Base-by-base conservation (phyloP, 169 alveolate genomes). In the Plasmodium gonderi region DNA sequence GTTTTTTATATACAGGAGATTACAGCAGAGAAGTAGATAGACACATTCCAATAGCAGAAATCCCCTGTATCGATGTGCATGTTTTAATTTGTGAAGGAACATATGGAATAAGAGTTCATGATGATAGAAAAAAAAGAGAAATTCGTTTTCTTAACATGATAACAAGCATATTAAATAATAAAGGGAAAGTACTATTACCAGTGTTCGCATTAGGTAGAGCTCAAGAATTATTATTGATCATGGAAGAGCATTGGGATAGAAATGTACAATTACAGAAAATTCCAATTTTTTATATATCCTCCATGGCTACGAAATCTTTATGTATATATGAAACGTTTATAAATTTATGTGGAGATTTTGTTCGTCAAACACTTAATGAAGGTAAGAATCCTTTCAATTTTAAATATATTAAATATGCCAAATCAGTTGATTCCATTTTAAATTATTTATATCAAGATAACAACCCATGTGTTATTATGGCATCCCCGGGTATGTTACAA, bases 401-500 rank as follows among this genome's bases (percentile, higher is more conserved):
- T 93, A 97, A 96, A 80, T 97, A 96, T 76, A 97, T 98, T 38
- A 96, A 96, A 67, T 96, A 96, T 85, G 98, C 97, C 20, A 95
- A 94, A 95, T 94, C 97, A 33, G 82, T 96, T 44, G 97, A 89
- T n/a, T 90, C 90, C 31, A 91, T 95, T 17, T 49, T 83, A 76
- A 82, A 47, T 31, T 94, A 95, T 82, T 77, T 95, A 75, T 80
- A 80, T 29, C 74, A 93, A 42, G 97, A 95, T 54, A 93, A 93
- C 79, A 64, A 80, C 42, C 99, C 99, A 7, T 96, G 99, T 72
- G 99, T 99, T 9, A 97, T 99, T n/a, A 97, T 99, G 99, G 99
- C 99, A 1, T 97, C 99, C 36, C 99, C 99, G 14, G 99, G 99
- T 47, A 98, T 98, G 99, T 96, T 99, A 7, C 99, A 99, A 95